These are phyloP conservation scores for Isabelozyma pseudorhagii DNA, from an alignment of 805 yeast genomes.

Conservation along the genomic window DNA sequence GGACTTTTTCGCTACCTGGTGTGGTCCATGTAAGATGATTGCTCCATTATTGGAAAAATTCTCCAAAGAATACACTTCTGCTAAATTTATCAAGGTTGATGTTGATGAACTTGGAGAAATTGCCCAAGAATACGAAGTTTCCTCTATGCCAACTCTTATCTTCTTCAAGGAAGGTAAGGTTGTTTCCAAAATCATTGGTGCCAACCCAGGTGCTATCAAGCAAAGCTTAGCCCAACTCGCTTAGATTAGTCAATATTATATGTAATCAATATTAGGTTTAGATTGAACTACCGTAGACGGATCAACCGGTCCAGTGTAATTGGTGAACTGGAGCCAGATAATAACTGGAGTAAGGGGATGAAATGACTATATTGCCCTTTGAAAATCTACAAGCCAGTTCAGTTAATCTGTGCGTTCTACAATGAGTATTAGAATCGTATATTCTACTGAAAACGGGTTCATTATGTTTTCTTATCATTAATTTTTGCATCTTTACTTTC, in stretches of 20 bases:
- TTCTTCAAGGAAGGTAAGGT: constrained; percentile 82
- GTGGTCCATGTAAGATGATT: constrained; percentile 98
- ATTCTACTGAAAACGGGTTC: neutral
- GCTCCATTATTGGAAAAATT: constrained; percentile 90
- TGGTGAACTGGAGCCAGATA: no score
- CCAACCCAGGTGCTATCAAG: constrained; percentile 82
- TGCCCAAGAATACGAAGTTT: constrained; percentile 60
- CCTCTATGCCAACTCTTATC: constrained; percentile 61
- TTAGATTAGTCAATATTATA: constrained; percentile 19
- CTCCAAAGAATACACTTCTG: constrained; percentile 60
- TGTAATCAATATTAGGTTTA: no score
- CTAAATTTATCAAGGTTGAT: constrained; percentile 84
- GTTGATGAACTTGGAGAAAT: constrained; percentile 80
- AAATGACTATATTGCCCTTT: no score
- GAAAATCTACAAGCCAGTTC: no score
- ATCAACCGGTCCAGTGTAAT: no score
- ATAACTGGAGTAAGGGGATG: no score
- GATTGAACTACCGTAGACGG: neutral
- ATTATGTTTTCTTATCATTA: neutral
- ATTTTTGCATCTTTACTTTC: neutral
- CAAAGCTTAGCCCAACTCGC: constrained; percentile 55
- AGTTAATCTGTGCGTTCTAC: no score
- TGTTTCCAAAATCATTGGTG: constrained; percentile 81
- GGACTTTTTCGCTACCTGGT: constrained; percentile 97
- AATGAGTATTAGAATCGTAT: neutral